phyloP scores from a whole-genome alignment of 2,329 filamentous ascomycete species.

The Fusarium vanettenii region DNA sequence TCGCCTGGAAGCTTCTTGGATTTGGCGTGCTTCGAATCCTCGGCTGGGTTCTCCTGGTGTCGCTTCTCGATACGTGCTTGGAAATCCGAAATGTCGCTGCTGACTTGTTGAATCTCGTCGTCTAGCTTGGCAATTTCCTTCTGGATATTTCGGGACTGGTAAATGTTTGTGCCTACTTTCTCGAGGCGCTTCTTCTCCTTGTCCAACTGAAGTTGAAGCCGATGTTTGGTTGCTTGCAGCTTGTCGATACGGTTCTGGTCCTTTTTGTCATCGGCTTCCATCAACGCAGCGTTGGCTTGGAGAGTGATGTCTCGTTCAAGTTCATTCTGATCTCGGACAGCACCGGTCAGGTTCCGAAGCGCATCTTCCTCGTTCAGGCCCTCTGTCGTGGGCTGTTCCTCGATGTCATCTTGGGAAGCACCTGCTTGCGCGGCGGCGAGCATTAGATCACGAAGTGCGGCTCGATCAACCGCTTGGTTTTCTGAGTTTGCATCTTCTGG shows the following conservation, averaged over 20 bases:
- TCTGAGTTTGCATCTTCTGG: constrained; percentile 36
- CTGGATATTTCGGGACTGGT: constrained; percentile 68
- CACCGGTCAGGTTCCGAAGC: constrained; percentile 71
- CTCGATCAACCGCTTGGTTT: constrained; percentile 38
- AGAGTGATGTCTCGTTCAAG: constrained; percentile 85
- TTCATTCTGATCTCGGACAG: constrained; percentile 87
- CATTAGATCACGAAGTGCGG: constrained; percentile 44
- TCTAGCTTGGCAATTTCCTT: constrained; percentile 75
- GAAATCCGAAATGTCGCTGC: constrained; percentile 83
- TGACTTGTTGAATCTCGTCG: constrained; percentile 71
- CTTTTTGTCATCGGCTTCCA: constrained; percentile 71
- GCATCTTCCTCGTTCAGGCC: constrained; percentile 68
- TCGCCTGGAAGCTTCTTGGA: constrained; percentile 79
- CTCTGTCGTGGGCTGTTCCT: constrained; percentile 29
- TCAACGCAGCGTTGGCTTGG: constrained; percentile 69
- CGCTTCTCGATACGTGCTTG: constrained; percentile 82
- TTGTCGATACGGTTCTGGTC: constrained; percentile 73
- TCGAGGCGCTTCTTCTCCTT: constrained; percentile 62
- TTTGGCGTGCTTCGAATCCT: constrained; percentile 57
- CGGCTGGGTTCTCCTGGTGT: constrained; percentile 64
- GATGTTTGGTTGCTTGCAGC: constrained; percentile 64
- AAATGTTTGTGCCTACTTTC: constrained; percentile 56
- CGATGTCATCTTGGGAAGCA: constrained; percentile 18
- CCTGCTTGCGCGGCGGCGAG: constrained; percentile 47
- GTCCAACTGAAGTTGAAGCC: constrained; percentile 73